phyloP scores from a whole-genome alignment of 2,329 filamentous ascomycete species.

The Cadophora sp. region DNA sequence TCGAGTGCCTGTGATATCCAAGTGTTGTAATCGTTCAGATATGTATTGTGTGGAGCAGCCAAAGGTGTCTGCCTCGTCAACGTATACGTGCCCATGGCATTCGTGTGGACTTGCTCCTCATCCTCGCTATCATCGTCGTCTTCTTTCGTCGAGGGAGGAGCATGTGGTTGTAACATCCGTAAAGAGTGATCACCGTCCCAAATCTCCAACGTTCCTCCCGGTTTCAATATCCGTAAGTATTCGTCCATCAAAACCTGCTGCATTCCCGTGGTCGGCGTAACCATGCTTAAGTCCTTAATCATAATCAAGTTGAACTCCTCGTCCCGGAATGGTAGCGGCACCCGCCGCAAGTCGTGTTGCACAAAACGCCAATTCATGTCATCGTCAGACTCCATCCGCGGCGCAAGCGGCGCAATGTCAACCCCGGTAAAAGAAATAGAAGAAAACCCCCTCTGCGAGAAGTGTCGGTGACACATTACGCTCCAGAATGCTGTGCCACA shows the following conservation, averaged over 20 bases:
- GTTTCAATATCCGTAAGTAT: constrained; percentile 75
- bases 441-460: constrained; percentile 69
- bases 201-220: constrained; percentile 81
- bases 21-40: constrained; percentile 80
- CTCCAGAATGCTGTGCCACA: constrained; percentile 93
- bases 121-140: constrained; percentile 54
- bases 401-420: constrained; percentile 78
- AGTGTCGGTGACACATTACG: constrained; percentile 83
- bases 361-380: constrained; percentile 90
- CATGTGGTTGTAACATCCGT: constrained; percentile 81
- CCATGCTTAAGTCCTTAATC: constrained; percentile 81
- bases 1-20: constrained; percentile 84
- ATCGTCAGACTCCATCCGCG: constrained; percentile 65
- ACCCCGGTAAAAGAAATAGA: constrained; percentile 82
- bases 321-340: constrained; percentile 79
- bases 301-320: constrained; percentile 88
- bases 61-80: constrained; percentile 86
- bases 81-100: constrained; percentile 78
- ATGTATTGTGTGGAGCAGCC: constrained; percentile 80
- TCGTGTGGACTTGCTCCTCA: constrained; percentile 68
- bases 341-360: constrained; percentile 80
- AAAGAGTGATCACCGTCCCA: constrained; percentile 91
- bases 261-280: constrained; percentile 61
- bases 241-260: constrained; percentile 70
- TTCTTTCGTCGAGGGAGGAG: constrained; percentile 54